Base-by-base conservation (phyloP, 2,329 filamentous ascomycete genomes). In the Diaporthe amygdali region DNA sequence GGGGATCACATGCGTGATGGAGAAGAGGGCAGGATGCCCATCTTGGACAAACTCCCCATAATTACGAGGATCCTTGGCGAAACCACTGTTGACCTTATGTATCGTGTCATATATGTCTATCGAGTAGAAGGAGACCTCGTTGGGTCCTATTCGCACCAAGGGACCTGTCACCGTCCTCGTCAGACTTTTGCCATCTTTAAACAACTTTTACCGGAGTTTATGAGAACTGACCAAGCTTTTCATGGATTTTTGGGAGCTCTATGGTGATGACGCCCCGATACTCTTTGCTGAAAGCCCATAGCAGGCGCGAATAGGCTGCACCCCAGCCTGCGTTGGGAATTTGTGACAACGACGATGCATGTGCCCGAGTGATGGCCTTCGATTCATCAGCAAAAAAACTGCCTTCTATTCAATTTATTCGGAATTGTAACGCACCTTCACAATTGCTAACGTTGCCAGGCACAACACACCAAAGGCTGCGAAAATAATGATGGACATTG, bases 41-140 rank as follows among this genome's bases (percentile, higher is more conserved):
- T 74, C 77, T 69, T 78, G 77, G 0, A 79, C 75, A 30, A 79
- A 78, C 25, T 77, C 73, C 6, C 77, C 77, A 69, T 78, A 78
- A 0, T 74, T 74, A 5, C 76, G 68, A 0, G 77, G 76, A 7
- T 79, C 77, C 52, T 79, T 78, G 1, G 67, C 63, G 15, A 75
- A 78, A 20, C 70, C 74, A 30, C 77, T 76, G 0, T 74, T 73
- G 7, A 76, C 74, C 25, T 75, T 79, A n/a, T 77, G 75, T 1
- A 78, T 70, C 0, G 63, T 69, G 17, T 78, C 75, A 20, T 78
- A 77, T 12, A 75, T 66, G 0, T 77, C 76, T 20, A 75, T 68
- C 0, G 76, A 78, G 22, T 77, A 78, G 41, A 77, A 78, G 0
- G 76, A 78, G 1, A 78, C 66, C 39, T 79, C 76, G 17, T 73